Evolutionary conservation across 2,329 filamentous ascomycete genomes (phyloP), one percentile per base, ranked within the genome.

Genomic region (Colletotrichum sp.): DNA sequence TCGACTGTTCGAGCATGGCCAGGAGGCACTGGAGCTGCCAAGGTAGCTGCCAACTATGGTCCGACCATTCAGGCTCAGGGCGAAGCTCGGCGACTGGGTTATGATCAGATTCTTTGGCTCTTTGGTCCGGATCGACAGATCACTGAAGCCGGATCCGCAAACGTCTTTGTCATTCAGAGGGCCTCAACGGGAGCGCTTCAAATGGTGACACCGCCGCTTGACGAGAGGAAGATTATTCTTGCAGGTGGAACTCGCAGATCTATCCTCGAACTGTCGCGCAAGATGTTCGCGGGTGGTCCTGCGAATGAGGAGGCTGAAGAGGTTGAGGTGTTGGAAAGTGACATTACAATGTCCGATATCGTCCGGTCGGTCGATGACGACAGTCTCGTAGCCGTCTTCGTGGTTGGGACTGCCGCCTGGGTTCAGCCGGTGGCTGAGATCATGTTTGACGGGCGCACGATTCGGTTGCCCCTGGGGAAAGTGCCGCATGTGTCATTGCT

Each of bases 341-440:
- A 92, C 78, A 97, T 96, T 85, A 95, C 92, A 28, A 98, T 98
- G 82, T 86, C 89, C 34, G 95, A 98, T 84, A 84, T 98, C 16
- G 82, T 92, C 36, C 90, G 93, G 81, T 95, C 95, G 3, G 87
- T 91, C 30, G 86, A 89, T 56, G 95, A 98, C 81, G 95, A 94
- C 4, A 88, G 96, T 5, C 84, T 98, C 58, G 83, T 98, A 12
- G 96, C 98, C 86, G 91, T 94, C 3, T 98, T 98, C 82, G 95
- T 94, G 8, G 92, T 94, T 34, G 96, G 96, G 22, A 98, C 96
- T 76, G 96, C 96, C 70, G 93, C 94, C 88, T 88, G 92, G 90
- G 78, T 71, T 52, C 66, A 15, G 70, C 13, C 32, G 15, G 43
- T 5, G 60, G 28, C n/a, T 22, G 86, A 90, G 66, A 92, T 95